Evolutionary conservation across 148 eudicot species (phyloP), one percentile per base, ranked within the genome.

Genomic region (Rhododendron vialii): DNA sequence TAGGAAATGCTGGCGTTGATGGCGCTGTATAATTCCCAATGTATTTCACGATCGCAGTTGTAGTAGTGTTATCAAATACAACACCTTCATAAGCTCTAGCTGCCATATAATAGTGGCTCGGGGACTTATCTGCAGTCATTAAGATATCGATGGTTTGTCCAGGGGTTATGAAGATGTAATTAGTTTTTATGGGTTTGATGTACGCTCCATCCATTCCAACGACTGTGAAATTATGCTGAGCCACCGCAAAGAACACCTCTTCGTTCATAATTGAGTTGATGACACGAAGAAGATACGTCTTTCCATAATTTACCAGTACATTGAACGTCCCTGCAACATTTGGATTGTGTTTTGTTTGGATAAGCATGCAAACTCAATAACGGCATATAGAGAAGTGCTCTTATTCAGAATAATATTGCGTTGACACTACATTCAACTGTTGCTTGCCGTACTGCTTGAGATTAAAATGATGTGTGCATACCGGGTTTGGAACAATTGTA

Each of bases 141-240:
- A 89, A 79, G 10, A 87, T 53, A 50, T 89, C 91, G 84, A 89
- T 84, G 51, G 90, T 84, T 63, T 89, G 90, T 15, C 90, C 89
- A 7, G 89, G 87, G 33, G 89, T 84, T 80, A 89, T 89, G 74
- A 87, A 50, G 71, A 89, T 87, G 73, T 80, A 86, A 30, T 53
- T 26, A 17, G 89, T 89, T 5, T 28, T 35, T 47, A 89, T 35
- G n/a, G 90, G 90, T 28, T 89, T 89, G 53, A 83, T 67, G 83
- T 89, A 87, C 28, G 87, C 87, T 1, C 61, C 89, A 76, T 89
- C 91, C 36, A 35, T 65, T 14, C 82, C 89, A 17, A 87, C 91
- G 1, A 89, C 87, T 15, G 55, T 48, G 10, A 89, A 63, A 11
- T 61, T 81, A 67, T 89, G 91, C 22, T 85, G 51, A 7, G 91